Evolutionary conservation across 83 land plant genomes (phyloP).

Genomic region (Picea abies): DNA sequence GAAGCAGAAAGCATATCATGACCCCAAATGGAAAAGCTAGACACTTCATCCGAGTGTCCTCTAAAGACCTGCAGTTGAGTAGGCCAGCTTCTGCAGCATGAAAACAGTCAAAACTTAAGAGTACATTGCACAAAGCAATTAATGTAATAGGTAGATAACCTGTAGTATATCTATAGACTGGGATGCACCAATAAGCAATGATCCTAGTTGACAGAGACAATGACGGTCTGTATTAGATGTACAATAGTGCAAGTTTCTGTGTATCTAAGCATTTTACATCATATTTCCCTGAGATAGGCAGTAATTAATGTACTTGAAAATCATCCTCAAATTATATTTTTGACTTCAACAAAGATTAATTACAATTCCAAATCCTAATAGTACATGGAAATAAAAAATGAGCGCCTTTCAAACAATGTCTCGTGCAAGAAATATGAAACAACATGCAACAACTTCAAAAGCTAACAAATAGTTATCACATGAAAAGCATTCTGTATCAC

Average conservation of each 20-base stretch:
- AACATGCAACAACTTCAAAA: neutral
- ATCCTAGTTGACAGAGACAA: neutral
- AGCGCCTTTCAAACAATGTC: neutral
- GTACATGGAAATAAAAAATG: neutral
- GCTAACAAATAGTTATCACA: neutral
- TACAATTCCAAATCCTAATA: neutral
- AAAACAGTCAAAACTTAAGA: neutral
- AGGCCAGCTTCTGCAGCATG: conserved; percentile 52
- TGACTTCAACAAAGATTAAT: too few species aligned
- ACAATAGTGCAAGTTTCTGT: too few species aligned
- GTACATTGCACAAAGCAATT: neutral
- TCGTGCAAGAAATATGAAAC: neutral
- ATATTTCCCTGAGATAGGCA: too few species aligned
- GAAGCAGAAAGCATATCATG: conserved; percentile 73
- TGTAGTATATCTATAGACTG: neutral
- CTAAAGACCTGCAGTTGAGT: conserved; percentile 43
- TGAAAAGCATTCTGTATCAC: neutral
- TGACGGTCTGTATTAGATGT: neutral
- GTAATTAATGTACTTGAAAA: neutral
- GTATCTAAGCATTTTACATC: too few species aligned
- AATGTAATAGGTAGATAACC: neutral
- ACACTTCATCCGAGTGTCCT: conserved; percentile 73
- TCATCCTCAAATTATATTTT: neutral
- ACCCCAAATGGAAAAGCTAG: conserved; percentile 80
- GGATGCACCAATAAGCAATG: too few species aligned